Base-by-base conservation (phyloP, 1,284 basidiomycete species). In the Austroboletus rostrupii region DNA sequence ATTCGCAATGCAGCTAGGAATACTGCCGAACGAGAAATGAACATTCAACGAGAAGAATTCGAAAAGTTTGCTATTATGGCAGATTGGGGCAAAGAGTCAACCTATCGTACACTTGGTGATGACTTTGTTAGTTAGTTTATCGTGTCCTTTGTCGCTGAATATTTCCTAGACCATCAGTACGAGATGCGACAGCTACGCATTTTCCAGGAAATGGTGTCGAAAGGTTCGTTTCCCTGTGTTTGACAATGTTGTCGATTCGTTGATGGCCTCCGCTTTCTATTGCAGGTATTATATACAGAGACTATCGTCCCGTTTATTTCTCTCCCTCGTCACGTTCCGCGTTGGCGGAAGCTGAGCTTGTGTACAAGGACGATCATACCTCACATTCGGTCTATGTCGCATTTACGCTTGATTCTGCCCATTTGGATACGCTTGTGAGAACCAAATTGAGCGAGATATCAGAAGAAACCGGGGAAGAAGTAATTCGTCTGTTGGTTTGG, bases 321-420 rank as follows among this genome's bases (percentile, higher is more conserved):
- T 98, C 96, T 0, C 96, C 96, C 0, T 97, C 94, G 0, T 96
- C 95, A 3, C 81, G 82, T 12, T 97, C 97, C 1, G 96, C 96
- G 0, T 74, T 99, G 5, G 97, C 96, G 1, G 96, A 99, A 70
- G 93, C 96, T 0, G 96, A 99, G 66, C 76, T 99, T 23, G 81
- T 85, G 40, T 98, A 98, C 71, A 84, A 83, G 52, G 94, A 97
- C 35, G 82, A 90, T 57, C 93, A 97, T 67, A 72, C 85, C 40
- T 96, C 93, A 1, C 83, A 87, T 57, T 91, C 92, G 1, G 91
- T 91, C 32, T 98, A 92, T 59, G 90, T 97, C 28, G 72, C 79
- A 0, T 96, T 97, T 67, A 73, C 78, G 5, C 67, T 94, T 16
- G 73, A 79, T 49, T 42, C 47, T 36, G 4, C 52, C 40, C 26